Evolutionary conservation across 2,329 filamentous ascomycete genomes (phyloP).

Genomic region (Pleoardoris graminearum): DNA sequence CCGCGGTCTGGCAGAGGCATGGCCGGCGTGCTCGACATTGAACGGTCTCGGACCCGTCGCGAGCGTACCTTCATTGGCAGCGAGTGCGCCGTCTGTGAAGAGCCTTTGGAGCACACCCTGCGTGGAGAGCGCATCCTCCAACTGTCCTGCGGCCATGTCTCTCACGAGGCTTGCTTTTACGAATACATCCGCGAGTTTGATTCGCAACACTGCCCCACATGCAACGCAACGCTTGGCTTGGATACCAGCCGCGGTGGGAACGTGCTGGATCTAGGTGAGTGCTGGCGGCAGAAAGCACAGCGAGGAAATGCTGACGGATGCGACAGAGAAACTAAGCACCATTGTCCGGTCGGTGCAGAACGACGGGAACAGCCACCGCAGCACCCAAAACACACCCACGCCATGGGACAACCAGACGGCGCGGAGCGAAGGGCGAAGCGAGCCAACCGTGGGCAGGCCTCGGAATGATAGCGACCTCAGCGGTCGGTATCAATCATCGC

Average conservation of each 20-base stretch:
- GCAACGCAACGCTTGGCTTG: slow-evolving; percentile 85
- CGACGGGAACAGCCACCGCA: slow-evolving; percentile 56
- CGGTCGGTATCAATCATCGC: slow-evolving; percentile 32
- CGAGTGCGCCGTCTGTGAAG: slow-evolving; percentile 95
- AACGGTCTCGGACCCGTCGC: slow-evolving; percentile 76
- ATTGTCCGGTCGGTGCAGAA: slow-evolving; percentile 83
- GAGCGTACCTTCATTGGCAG: slow-evolving; percentile 95
- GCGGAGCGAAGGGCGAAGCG: slow-evolving; percentile 45
- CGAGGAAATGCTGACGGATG: slow-evolving; percentile 16
- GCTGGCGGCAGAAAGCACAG: not conserved
- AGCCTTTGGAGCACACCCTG: slow-evolving; percentile 92
- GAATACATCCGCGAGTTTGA: slow-evolving; percentile 96
- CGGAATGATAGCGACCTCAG: slow-evolving; percentile 41
- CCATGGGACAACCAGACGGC: slow-evolving; percentile 65
- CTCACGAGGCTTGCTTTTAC: slow-evolving; percentile 98
- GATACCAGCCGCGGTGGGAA: slow-evolving; percentile 93
- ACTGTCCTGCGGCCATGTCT: slow-evolving; percentile 95
- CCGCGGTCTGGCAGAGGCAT: slow-evolving; percentile 51
- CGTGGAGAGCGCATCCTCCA: slow-evolving; percentile 92
- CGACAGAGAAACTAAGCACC: slow-evolving; percentile 86
- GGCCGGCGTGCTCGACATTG: slow-evolving; percentile 70
- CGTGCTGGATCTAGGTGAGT: slow-evolving; percentile 83
- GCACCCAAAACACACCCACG: slow-evolving; percentile 61
- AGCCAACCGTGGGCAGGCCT: slow-evolving; percentile 54
- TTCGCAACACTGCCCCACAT: slow-evolving; percentile 90